phyloP scores from a whole-genome alignment of 108 stramenopile genomes.

The Cyclotella atomus region DNA sequence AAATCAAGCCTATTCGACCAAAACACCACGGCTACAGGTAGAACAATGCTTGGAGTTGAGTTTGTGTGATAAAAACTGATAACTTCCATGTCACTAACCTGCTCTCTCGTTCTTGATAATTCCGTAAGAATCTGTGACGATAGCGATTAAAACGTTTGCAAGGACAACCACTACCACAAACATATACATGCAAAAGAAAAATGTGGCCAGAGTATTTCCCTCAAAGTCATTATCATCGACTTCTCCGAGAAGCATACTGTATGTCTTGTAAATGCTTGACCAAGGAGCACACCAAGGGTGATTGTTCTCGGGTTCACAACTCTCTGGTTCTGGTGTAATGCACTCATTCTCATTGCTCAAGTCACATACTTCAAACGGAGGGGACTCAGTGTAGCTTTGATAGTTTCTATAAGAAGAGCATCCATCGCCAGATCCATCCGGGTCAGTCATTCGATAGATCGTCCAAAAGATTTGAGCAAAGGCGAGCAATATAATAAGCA shows the following conservation, averaged over 20 bases:
- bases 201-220: conserved; percentile 18
- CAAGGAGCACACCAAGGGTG: conserved; percentile 72
- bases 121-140: conserved; percentile 74
- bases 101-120: conserved; percentile 57
- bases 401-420: too few species aligned
- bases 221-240: conserved; percentile 54
- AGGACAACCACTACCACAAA: conserved; percentile 55
- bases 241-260: conserved; percentile 63
- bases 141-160: conserved; percentile 75
- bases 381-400: not conserved
- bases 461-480: conserved; percentile 86
- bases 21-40: conserved; percentile 55
- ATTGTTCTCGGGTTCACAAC: conserved; percentile 29
- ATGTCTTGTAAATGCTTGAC: conserved; percentile 49
- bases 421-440: not conserved
- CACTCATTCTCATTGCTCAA: not conserved
- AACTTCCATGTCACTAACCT: conserved; percentile 17
- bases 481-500: conserved; percentile 72
- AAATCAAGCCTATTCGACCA: conserved; percentile 66
- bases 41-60: not conserved
- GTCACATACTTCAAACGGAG: conserved; percentile 1
- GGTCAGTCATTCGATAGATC: conserved; percentile 52
- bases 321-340: not conserved
- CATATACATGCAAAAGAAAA: conserved; percentile 39
- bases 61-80: not conserved